Percentiles rank a stretch among this genome's conserved stretches.
Evolutionary conservation across 345 rosid species (phyloP).

Genomic region (Turnera subulata): DNA sequence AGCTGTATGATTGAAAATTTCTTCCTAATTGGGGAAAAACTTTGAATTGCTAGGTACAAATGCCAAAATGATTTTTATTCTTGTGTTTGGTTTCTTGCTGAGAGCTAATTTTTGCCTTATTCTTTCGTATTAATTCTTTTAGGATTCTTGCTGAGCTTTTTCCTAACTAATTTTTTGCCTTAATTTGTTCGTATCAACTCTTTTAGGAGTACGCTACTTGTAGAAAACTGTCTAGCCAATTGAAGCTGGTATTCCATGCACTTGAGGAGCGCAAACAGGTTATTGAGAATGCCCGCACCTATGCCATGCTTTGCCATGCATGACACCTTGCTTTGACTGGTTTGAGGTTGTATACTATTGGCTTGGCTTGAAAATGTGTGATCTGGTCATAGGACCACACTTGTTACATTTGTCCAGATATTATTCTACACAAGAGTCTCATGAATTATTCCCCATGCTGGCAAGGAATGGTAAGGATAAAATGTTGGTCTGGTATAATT

Average conservation of each 20-base stretch:
- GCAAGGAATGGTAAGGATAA: conserved; percentile 64
- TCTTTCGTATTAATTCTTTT: no score
- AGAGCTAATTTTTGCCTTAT: no score
- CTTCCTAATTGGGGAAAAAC: no score
- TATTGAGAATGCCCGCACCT: conserved; percentile 96
- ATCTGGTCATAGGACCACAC: conserved; percentile 84
- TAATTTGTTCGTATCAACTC: no score
- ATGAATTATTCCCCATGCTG: conserved; percentile 90
- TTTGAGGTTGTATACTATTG: conserved; percentile 91
- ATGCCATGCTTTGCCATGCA: conserved; percentile 93
- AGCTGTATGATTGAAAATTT: no score
- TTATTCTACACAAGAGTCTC: conserved; percentile 76
- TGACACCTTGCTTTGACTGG: conserved; percentile 98
- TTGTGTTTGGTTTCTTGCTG: no score
- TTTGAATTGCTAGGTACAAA: no score
- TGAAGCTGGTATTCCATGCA: conserved; percentile 92
- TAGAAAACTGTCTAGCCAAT: conserved; percentile 97
- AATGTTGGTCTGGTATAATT: no score
- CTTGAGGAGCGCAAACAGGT: conserved; percentile 92
- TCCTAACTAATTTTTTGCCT: no score
- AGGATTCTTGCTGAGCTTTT: no score
- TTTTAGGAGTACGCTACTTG: conserved; percentile 85
- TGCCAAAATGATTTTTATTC: no score
- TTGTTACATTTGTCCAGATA: conserved; percentile 86
- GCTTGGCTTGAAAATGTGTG: conserved; percentile 93